Evolutionary conservation across 2,329 filamentous ascomycete species (phyloP), one percentile per base, ranked within the genome.

Genomic region (Colletotrichum sp.): DNA sequence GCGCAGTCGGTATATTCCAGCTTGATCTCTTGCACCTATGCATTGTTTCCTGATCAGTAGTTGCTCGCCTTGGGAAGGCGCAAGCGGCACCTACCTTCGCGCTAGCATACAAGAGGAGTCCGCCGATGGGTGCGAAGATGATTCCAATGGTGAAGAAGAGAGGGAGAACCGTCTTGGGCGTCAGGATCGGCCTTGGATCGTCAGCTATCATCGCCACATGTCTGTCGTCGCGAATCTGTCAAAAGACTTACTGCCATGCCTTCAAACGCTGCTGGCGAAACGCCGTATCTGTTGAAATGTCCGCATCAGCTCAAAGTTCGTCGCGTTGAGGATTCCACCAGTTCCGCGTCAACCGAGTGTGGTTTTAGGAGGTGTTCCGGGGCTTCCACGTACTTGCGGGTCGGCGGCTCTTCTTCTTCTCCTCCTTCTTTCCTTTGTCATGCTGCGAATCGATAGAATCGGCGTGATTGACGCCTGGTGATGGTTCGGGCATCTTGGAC

Each of bases 181-280:
- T 99, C 68, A 98, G 89, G 82, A 99, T 98, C 49, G 96, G 96
- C 87, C 95, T 97, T 82, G 72, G 59, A 32, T n/a, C 62, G 69
- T 82, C 63, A 78, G 77, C 69, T 18, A 62, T 62, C 26, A 36
- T 55, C 44, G 44, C 6, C 28, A 64, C 16, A 62, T 28, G 34
- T 66, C 49, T n/a, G 32, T 67, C 24, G 52, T 63, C 8, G 49
- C 64, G 62, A 21, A 49, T 60, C 32, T 75, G 64, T 78, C 71
- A 84, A 89, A 79, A 62, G 57, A 91, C 95, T 86, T 89, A 98
- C 94, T 99, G 97, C 97, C 97, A 99, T 88, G 97, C 97, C 88
- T 99, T 98, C 85, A 99, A 88, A 83, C 97, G 93, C 87, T 99
- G 97, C 85, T 99, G 97, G 81, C 97, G 92, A 84, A 99, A 99